A percentile compares a stretch with the other conserved stretches of the same genome.
Conservation (phyloP, 2,329 filamentous ascomycete genomes). For the Venturia carpophila region DNA sequence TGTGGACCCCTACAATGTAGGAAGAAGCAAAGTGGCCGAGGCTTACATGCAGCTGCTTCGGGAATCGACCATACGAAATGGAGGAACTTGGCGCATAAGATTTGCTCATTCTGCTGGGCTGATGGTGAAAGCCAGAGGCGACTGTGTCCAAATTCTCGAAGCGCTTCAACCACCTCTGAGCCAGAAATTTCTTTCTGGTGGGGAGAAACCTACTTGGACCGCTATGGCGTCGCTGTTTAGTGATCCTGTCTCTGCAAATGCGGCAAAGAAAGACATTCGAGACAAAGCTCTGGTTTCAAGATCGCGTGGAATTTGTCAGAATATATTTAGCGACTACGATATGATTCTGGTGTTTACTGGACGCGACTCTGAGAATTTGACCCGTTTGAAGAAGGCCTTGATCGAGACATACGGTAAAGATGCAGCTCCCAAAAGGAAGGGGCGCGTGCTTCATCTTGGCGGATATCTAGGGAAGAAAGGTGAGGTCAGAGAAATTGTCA, state of each 20-base stretch:
- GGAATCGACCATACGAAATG: slow-evolving; percentile 5
- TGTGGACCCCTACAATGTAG: slow-evolving; percentile 15
- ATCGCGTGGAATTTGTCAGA: slow-evolving; percentile 8
- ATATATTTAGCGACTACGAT: slow-evolving; percentile 14
- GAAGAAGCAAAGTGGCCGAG: slow-evolving; percentile 14
- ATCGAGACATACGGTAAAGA: not conserved
- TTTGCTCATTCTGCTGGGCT: not conserved
- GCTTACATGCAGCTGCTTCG: slow-evolving; percentile 14
- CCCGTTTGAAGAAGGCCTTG: slow-evolving; percentile 10
- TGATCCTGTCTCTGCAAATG: not conserved
- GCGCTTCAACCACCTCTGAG: not conserved
- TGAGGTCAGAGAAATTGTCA: not conserved
- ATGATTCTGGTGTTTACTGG: slow-evolving; percentile 15
- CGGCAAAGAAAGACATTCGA: slow-evolving; percentile 13
- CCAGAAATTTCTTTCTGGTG: not conserved
- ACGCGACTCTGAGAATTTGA: not conserved
- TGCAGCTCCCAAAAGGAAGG: slow-evolving; percentile 6
- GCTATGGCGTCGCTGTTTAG: slow-evolving; percentile 12
- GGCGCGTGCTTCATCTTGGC: slow-evolving; percentile 7
- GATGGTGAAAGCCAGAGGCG: slow-evolving; percentile 7
- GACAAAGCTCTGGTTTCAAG: not conserved
- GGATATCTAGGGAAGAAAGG: slow-evolving; percentile 8
- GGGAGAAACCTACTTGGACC: slow-evolving; percentile 4
- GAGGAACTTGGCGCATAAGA: slow-evolving; percentile 10
- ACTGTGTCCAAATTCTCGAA: not conserved